Percentiles rank a stretch among this genome's conserved stretches.
phyloP scores from a whole-genome alignment of 78 protist genomes.

The Chrysochromulina tobinii region DNA sequence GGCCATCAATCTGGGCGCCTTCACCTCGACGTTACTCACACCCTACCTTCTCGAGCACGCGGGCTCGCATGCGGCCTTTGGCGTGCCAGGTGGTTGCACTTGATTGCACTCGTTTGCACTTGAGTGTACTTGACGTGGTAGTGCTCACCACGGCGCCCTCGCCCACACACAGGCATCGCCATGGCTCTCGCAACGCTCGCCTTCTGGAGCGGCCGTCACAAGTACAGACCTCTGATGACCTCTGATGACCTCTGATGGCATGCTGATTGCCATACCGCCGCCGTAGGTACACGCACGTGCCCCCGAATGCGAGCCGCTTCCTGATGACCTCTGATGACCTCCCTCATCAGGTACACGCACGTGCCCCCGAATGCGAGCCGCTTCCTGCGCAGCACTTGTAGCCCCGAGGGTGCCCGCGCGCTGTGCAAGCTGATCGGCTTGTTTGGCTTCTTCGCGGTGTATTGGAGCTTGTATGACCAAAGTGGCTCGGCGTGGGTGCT shows the following conservation, averaged over 20 bases:
- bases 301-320: no score
- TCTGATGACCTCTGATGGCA: no score
- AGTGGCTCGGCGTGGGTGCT: background rate
- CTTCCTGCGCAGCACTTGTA: no score
- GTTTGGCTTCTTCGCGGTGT: background rate
- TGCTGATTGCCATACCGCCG: no score
- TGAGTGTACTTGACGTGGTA: no score
- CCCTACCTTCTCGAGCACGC: background rate
- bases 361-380: no score
- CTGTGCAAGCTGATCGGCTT: background rate
- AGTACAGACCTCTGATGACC: background rate
- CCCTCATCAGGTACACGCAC: no score
- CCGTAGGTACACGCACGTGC: no score
- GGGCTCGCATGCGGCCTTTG: background rate
- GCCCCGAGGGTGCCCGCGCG: background rate
- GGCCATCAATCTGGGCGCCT: constrained; percentile 36
- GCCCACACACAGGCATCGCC: background rate
- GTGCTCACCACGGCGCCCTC: no score
- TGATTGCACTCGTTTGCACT: no score
- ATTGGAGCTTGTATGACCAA: background rate
- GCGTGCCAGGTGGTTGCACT: background rate
- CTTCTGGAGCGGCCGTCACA: background rate
- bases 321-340: no score
- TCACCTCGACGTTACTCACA: background rate
- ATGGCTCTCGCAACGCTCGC: background rate